Conservation (phyloP, 2,329 filamentous ascomycete species). For the Diaporthe sp. region DNA sequence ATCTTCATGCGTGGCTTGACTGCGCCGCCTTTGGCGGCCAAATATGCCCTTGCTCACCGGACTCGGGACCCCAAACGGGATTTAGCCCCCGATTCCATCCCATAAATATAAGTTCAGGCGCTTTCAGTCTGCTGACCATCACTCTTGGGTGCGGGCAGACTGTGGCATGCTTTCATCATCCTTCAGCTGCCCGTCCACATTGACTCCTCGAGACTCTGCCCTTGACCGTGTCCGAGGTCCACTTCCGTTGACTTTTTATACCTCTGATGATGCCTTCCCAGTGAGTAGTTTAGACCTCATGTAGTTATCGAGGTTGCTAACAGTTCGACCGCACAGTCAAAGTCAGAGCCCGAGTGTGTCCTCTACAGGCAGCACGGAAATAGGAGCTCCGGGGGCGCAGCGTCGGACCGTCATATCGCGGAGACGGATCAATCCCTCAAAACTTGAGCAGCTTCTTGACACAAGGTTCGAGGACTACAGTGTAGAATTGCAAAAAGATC, state of each 20-base stretch:
- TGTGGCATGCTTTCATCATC: not conserved
- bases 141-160: not conserved
- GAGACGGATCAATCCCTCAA: not conserved
- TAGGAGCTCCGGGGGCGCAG: not conserved
- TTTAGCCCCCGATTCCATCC: not conserved
- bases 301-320: not conserved
- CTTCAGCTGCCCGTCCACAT: not conserved
- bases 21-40: not conserved
- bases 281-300: not conserved
- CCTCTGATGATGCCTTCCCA: not conserved
- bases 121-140: not conserved
- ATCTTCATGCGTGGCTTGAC: not conserved
- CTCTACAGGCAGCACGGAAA: not conserved
- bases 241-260: not conserved
- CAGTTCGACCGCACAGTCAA: not conserved
- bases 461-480: not conserved
- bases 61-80: not conserved
- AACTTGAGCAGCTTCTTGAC: not conserved
- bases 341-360: not conserved
- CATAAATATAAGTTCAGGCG: not conserved
- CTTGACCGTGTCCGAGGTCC: not conserved
- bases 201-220: not conserved
- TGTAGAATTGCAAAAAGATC: not conserved
- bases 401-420: not conserved
- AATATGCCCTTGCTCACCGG: not conserved